These are phyloP conservation scores for Neospermospora avenae DNA, from an alignment of 2,329 filamentous ascomycete genomes.

Conservation along the genomic window DNA sequence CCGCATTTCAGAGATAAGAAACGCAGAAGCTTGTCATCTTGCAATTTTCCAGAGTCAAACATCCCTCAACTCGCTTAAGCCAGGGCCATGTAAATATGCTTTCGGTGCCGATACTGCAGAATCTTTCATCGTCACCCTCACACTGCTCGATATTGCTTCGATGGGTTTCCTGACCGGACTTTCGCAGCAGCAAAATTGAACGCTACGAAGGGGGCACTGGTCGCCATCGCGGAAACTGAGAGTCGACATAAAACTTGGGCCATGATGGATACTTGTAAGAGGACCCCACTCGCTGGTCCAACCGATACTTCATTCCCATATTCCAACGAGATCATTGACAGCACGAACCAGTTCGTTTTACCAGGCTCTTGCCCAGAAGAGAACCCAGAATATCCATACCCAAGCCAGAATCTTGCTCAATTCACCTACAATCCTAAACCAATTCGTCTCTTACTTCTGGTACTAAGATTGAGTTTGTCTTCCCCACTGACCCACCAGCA, in stretches of 20 bases:
- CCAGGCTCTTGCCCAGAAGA: constrained; percentile 36
- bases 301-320: constrained; percentile 42
- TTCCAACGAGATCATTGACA: constrained; percentile 41
- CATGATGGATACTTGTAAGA: constrained; percentile 41
- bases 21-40: constrained; percentile 45
- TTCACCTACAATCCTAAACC: constrained; percentile 30
- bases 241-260: constrained; percentile 42
- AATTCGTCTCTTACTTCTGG: constrained; percentile 35
- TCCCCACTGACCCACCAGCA: constrained; percentile 32
- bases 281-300: constrained; percentile 41
- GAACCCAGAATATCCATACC: constrained; percentile 40
- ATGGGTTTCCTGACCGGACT: constrained; percentile 42
- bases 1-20: constrained; percentile 40
- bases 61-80: constrained; percentile 41
- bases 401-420: constrained; percentile 37
- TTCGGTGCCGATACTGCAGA: constrained; percentile 28
- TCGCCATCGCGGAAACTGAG: constrained; percentile 39
- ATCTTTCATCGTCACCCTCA: constrained; percentile 35
- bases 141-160: constrained; percentile 38
- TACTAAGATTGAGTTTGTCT: constrained; percentile 34
- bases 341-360: constrained; percentile 36
- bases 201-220: constrained; percentile 38
- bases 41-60: constrained; percentile 44
- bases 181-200: constrained; percentile 36
- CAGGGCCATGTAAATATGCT: constrained; percentile 37